phyloP scores from a whole-genome alignment of 2,329 filamentous ascomycete species.

The Davidsoniella virescens region DNA sequence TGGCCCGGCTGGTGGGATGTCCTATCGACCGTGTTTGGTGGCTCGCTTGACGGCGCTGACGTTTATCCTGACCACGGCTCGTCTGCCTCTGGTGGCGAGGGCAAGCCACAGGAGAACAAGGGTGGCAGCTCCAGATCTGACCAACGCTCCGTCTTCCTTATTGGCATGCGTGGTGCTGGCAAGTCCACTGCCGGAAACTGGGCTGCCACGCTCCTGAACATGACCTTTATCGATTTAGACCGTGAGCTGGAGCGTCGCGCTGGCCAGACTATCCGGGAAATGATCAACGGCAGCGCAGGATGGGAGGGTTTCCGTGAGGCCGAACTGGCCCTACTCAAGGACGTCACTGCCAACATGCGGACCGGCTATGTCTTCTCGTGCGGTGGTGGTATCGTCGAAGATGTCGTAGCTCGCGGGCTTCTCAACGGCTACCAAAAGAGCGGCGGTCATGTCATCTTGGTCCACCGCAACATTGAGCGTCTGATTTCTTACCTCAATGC shows the following conservation, averaged over 20 bases:
- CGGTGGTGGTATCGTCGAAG: conserved; percentile 85
- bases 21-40: conserved; percentile 41
- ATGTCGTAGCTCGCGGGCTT: conserved; percentile 58
- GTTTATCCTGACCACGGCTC: conserved; percentile 13
- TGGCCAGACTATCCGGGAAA: conserved; percentile 66
- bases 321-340: conserved; percentile 58
- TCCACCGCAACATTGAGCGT: conserved; percentile 74
- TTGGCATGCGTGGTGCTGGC: conserved; percentile 92
- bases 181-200: conserved; percentile 88
- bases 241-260: conserved; percentile 63
- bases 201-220: conserved; percentile 59
- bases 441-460: conserved; percentile 71
- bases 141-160: conserved; percentile 66
- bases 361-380: conserved; percentile 76
- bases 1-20: conserved; percentile 99
- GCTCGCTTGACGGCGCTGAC: conserved; percentile 48
- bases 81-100: conserved; percentile 3
- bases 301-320: conserved; percentile 80
- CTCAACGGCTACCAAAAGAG: conserved; percentile 55
- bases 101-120: not conserved
- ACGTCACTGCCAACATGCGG: conserved; percentile 57
- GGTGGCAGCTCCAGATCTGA: not conserved
- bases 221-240: conserved; percentile 75
- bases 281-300: conserved; percentile 54
- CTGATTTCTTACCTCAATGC: conserved; percentile 77